A percentile compares a stretch with the other conserved stretches of the same genome.
Conservation (phyloP, 495 filamentous ascomycete species). For the Halenospora varia region DNA sequence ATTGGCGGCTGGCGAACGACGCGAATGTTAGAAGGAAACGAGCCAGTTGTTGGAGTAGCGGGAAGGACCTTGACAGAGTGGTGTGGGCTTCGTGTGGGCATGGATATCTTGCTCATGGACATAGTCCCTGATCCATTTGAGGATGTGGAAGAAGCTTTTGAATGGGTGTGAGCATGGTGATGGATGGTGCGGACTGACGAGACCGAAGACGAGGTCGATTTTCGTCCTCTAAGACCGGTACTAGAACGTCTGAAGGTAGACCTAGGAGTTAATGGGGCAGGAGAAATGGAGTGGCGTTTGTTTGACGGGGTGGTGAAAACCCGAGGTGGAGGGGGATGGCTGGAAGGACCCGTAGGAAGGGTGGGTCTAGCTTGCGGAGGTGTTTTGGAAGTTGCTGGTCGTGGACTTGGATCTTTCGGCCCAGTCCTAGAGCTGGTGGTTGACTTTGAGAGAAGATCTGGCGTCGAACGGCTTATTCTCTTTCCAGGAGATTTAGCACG, state of each 20-base stretch:
- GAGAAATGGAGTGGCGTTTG: conserved; percentile 80
- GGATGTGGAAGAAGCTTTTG: conserved; percentile 90
- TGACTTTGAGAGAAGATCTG: conserved; percentile 43
- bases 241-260: conserved; percentile 50
- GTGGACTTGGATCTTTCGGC: conserved; percentile 43
- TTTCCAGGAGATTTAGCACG: conserved; percentile 62
- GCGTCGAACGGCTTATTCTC: conserved; percentile 50
- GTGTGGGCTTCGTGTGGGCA: conserved; percentile 69
- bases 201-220: conserved; percentile 93
- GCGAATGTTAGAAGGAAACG: conserved; percentile 85
- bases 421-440: conserved; percentile 27
- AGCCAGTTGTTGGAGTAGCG: conserved; percentile 74
- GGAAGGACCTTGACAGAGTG: conserved; percentile 91
- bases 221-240: conserved; percentile 78
- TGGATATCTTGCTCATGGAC: conserved; percentile 61
- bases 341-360: conserved; percentile 33
- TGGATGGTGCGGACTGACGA: conserved; percentile 91
- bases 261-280: conserved; percentile 82
- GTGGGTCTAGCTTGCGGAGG: conserved; percentile 24
- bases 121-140: conserved; percentile 70
- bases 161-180: conserved; percentile 88
- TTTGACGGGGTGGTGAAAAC: conserved; percentile 44
- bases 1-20: conserved; percentile 61
- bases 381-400: conserved; percentile 53
- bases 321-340: conserved; percentile 45